Percentiles rank a stretch among this genome's conserved stretches.
These are phyloP conservation scores for Heliocybe sulcata DNA, from an alignment of 1,284 basidiomycete species.

Conservation along the genomic window DNA sequence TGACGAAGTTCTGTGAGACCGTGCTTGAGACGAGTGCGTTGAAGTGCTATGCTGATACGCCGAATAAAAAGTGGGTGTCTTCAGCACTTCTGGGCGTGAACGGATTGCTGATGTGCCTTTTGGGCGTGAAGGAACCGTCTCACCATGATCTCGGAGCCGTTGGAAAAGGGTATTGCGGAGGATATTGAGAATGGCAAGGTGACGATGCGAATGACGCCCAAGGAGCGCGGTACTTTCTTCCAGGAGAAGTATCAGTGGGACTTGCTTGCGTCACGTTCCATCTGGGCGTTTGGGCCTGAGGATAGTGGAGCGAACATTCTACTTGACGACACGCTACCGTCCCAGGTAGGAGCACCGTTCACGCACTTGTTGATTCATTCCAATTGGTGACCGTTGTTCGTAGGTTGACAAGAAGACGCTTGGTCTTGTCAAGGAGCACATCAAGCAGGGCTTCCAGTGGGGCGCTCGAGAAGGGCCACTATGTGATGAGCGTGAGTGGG, in stretches of 20 bases:
- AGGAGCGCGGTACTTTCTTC: conserved; percentile 91
- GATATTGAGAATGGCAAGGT: conserved; percentile 91
- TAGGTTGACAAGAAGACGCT: conserved; percentile 92
- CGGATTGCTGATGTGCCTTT: conserved; percentile 7
- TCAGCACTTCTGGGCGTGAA: too few species aligned
- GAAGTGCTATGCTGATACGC: conserved; percentile 98
- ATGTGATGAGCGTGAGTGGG: conserved; percentile 91
- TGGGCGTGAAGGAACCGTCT: conserved; percentile 88
- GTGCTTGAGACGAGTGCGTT: conserved; percentile 96
- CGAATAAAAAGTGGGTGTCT: conserved; percentile 89
- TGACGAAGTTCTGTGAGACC: conserved; percentile 98
- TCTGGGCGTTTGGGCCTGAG: conserved; percentile 99
- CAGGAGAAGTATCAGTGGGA: conserved; percentile 99
- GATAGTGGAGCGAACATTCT: conserved; percentile 91
- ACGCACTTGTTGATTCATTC: too few species aligned
- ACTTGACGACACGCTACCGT: conserved; percentile 93
- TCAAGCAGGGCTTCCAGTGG: conserved; percentile 99
- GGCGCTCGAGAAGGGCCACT: conserved; percentile 94
- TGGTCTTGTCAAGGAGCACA: conserved; percentile 85
- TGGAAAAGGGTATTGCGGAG: conserved; percentile 90
- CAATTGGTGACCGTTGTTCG: conserved; percentile 2
- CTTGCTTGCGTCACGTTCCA: conserved; percentile 91
- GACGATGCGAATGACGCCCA: conserved; percentile 88
- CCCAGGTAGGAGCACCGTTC: conserved; percentile 75
- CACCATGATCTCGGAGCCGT: conserved; percentile 96